Conservation (phyloP, 768 basidiomycete genomes). For the Hortiboletus campestris region DNA sequence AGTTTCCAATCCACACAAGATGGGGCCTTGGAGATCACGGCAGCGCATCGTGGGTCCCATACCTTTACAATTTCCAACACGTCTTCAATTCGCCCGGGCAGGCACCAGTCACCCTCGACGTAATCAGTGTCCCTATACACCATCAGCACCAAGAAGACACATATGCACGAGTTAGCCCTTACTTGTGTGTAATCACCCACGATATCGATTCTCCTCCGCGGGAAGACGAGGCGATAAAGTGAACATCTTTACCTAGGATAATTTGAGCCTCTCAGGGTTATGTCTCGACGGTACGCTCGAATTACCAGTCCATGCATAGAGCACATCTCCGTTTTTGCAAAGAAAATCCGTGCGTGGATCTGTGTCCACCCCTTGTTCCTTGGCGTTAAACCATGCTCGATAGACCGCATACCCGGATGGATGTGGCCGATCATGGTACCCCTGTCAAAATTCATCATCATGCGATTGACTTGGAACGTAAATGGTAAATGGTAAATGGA, state of each 20-base stretch:
- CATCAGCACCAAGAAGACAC: neutral
- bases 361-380: slow-evolving; percentile 19
- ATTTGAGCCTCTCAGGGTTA: neutral
- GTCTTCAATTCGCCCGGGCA: slow-evolving; percentile 23
- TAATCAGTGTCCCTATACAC: slow-evolving; percentile 20
- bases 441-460: slow-evolving; percentile 13
- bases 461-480: neutral
- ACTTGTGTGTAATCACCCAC: slow-evolving; percentile 25
- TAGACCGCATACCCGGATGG: slow-evolving; percentile 30
- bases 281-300: neutral
- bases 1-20: slow-evolving; percentile 41
- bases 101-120: slow-evolving; percentile 20
- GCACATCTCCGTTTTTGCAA: slow-evolving; percentile 15
- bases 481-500: neutral
- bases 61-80: slow-evolving; percentile 21
- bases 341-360: slow-evolving; percentile 24
- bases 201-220: slow-evolving; percentile 14
- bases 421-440: slow-evolving; percentile 23
- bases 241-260: slow-evolving; percentile 17
- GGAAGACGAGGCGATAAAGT: slow-evolving; percentile 19
- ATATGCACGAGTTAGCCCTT: neutral
- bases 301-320: slow-evolving; percentile 28
- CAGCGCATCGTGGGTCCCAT: slow-evolving; percentile 28
- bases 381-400: slow-evolving; percentile 28
- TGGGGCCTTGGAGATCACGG: slow-evolving; percentile 21